A percentile compares a stretch with the other conserved stretches of the same genome.
Evolutionary conservation across 108 stramenopile genomes (phyloP).

Genomic region (Cyclotella kingstonii): DNA sequence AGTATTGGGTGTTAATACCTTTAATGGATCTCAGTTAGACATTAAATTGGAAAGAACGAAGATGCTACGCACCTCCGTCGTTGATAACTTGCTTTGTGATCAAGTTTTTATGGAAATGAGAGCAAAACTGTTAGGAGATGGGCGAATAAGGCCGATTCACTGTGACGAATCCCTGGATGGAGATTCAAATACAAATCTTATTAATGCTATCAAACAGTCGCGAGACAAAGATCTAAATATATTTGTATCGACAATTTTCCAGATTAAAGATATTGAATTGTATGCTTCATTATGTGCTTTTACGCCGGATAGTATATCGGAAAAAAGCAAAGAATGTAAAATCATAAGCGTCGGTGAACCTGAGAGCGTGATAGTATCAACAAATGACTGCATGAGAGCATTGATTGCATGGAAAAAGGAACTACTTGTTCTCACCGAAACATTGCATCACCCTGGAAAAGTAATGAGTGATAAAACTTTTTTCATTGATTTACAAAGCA

Average conservation of each 20-base stretch:
- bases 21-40: neutral
- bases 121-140: conserved; percentile 24
- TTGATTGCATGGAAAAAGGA: conserved; percentile 18
- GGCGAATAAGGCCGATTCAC: conserved; percentile 1
- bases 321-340: too few species aligned
- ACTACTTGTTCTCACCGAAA: neutral
- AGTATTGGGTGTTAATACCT: conserved; percentile 7
- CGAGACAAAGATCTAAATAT: conserved; percentile 20
- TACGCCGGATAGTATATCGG: neutral
- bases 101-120: conserved; percentile 14
- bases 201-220: conserved; percentile 5
- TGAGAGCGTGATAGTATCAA: neutral
- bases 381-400: conserved; percentile 20
- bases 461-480: conserved; percentile 4
- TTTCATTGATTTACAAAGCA: too few species aligned
- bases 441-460: conserved; percentile 14
- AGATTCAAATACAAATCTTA: neutral
- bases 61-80: conserved; percentile 8
- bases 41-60: neutral
- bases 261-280: conserved; percentile 39
- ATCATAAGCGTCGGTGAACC: neutral
- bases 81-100: conserved; percentile 31
- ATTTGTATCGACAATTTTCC: conserved; percentile 15
- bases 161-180: conserved; percentile 7
- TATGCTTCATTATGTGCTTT: conserved; percentile 20